Conservation (phyloP, 2,329 filamentous ascomycete species). For the Fusarium miscanthi region DNA sequence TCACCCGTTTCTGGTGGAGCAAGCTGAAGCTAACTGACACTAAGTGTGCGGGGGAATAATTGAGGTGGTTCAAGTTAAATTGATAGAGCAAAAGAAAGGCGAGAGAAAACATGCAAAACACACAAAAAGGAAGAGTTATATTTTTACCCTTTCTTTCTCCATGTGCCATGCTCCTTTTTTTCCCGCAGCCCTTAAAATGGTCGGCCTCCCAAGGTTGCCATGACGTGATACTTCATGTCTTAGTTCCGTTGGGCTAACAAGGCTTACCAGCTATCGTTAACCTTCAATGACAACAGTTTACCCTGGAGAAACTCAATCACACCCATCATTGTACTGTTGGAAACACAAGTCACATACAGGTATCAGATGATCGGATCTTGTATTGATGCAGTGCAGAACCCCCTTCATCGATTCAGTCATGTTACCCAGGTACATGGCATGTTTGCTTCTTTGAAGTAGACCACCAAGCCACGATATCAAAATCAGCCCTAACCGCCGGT, state of each 20-base stretch:
- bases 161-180: background rate
- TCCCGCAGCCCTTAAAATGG: constrained; percentile 24
- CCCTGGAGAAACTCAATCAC: background rate
- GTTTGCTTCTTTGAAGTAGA: constrained; percentile 5
- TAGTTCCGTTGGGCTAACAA: constrained; percentile 10
- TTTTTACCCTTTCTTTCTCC: background rate
- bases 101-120: background rate
- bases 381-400: background rate
- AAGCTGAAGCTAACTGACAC: constrained; percentile 9
- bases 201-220: constrained; percentile 33
- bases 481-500: background rate
- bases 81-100: background rate
- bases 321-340: background rate
- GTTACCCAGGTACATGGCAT: background rate
- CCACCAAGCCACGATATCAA: background rate
- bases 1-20: constrained; percentile 18
- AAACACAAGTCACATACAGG: background rate
- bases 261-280: background rate
- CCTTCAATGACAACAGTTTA: background rate
- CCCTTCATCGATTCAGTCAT: background rate
- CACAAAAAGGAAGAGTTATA: background rate
- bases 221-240: constrained; percentile 11
- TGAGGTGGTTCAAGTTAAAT: background rate
- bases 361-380: background rate
- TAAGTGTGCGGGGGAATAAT: background rate